Base-by-base conservation (phyloP, 306 rosid genomes). In the Fragaria ananassa region DNA sequence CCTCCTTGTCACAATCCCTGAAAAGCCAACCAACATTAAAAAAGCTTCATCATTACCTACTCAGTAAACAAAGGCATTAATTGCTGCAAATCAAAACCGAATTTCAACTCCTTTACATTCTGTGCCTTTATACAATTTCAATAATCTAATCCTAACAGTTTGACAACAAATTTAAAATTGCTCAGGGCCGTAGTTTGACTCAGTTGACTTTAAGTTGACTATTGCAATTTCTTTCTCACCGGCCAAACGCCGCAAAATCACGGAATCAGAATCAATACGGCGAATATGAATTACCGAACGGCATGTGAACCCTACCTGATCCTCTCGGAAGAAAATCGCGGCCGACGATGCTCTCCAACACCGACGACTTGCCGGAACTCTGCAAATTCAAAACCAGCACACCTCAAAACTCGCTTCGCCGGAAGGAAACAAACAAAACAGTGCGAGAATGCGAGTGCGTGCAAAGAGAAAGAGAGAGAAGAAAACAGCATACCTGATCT, bases 1-100 rank as follows among this genome's bases (percentile, higher is more conserved):
- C 81, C 98, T 93, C 77, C 98, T 89, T 12, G 98, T 93, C 80
- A 93, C 97, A 82, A 93, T 93, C 73, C 98, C 98, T 91, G 42
- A 83, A 83, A 86, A 77, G 37, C 63, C 57, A 83, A 71, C 57
- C 17, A 84, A 58, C 44, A 23, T 12, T 2, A 51, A 39, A 71
- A 37, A 72, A 39, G 41, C 41, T 23, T 27, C 23, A 35, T 18
- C 46, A 64, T 64, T 19, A 64, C 46, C 46, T 11, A 10, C 19
- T 70, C 44, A 47, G 5, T 8, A 14, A 15, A 18, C 67, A 62
- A 8, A 31, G 10, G 15, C 31, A 45, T 4, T 44, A 41, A 58
- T 6, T 37, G 47, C 51, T 14, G 18, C 47, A 64, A 62, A 71
- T 0, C 67, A 42, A 67, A 42, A 74, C 6, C 46, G 1, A 41